phyloP scores from a whole-genome alignment of 768 basidiomycete genomes.

The Cubamyces sp. region DNA sequence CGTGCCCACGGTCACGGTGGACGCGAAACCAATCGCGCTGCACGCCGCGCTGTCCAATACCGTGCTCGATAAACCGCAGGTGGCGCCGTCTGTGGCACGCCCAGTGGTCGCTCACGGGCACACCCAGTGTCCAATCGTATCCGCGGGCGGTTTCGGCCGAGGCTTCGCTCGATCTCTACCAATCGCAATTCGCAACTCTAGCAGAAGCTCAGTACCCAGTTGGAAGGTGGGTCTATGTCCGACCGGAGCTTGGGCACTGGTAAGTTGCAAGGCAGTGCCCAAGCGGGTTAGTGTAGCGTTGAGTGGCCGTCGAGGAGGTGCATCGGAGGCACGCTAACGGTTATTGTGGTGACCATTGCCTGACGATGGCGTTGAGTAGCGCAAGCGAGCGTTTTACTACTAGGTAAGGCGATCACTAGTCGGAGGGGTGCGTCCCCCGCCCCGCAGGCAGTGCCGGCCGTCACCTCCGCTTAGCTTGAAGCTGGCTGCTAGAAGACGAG shows the following conservation, averaged over 20 bases:
- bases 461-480: not conserved
- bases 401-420: too few relatives aligned
- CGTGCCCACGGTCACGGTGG: not conserved
- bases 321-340: not conserved
- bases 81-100: slow-evolving; percentile 1
- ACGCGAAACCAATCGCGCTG: not conserved
- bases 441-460: not conserved
- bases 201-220: too few relatives aligned
- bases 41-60: slow-evolving; percentile 2
- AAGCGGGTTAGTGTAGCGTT: too few relatives aligned
- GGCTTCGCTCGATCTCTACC: not conserved
- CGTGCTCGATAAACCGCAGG: slow-evolving; percentile 7
- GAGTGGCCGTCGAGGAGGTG: too few relatives aligned
- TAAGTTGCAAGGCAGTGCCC: too few relatives aligned
- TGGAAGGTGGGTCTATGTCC: too few relatives aligned
- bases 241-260: too few relatives aligned
- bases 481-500: not conserved
- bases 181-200: too few relatives aligned
- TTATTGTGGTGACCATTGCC: slow-evolving; percentile 2
- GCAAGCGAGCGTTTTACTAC: not conserved
- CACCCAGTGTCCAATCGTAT: not conserved
- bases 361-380: not conserved
- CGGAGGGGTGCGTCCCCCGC: not conserved
- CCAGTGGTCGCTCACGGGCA: not conserved
- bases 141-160: not conserved